Evolutionary conservation across 2,329 filamentous ascomycete genomes (phyloP), one percentile per base, ranked within the genome.

Genomic region (Aspergillus fijiensis): DNA sequence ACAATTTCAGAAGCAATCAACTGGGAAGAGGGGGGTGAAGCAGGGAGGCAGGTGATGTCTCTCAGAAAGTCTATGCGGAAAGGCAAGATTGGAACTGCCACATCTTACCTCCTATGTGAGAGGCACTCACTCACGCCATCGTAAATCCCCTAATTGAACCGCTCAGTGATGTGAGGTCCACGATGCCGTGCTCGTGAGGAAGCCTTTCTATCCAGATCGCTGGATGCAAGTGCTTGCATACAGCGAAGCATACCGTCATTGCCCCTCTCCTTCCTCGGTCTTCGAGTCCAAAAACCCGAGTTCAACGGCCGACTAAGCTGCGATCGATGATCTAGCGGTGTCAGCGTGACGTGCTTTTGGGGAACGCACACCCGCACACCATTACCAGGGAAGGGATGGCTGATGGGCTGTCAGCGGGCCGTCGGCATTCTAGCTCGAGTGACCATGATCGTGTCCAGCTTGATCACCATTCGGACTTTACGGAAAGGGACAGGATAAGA

Each of bases 391-490:
- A 27, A 51, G 33, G 27, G 23, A 23, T 51, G 49, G 35, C 45
- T 45, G 21, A 27, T 45, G 12, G 45, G 31, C 29, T 45, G 47
- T 27, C 9, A 29, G 23, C 21, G 47, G 39, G 31, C 25, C 45
- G 29, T 51, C 35, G 57, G 27, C 35, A 53, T 52, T 48, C 58
- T 63, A 55, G 54, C 49, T 58, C 53, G 51, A 59, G 27, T 49
- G 49, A 47, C 50, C 47, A 66, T 31, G 53, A 64, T 70, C 70
- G 71, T 73, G 70, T 74, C 64, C 63, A 65, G 61, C 52, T 53
- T 55, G 51, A 67, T 57, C 59, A 62, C 72, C 72, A 74, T 68
- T 74, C 73, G 72, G 73, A 73, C 62, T 63, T 62, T 63, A 68
- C 70, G 72, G 73, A 74, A 65, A 49, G 47, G 33, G 57, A 51